A percentile compares a stretch with the other conserved stretches of the same genome.
phyloP scores from a whole-genome alignment of 1,284 basidiomycete species.

The Takashimella koratensis region DNA sequence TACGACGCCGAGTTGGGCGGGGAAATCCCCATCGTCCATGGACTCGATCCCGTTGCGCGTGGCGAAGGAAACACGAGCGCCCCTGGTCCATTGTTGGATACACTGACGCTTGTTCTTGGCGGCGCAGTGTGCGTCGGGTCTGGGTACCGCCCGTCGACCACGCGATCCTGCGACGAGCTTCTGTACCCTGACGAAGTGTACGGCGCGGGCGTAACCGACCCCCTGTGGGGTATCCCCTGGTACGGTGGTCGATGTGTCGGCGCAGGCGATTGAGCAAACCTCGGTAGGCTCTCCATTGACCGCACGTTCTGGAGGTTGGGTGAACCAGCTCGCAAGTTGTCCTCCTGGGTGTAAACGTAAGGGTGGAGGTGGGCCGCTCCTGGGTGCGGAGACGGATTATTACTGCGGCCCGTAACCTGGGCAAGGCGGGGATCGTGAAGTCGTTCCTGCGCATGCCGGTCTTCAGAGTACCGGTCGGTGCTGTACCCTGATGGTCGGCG shows the following conservation, averaged over 20 bases:
- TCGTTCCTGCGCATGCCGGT: conserved; percentile 22
- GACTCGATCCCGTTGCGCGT: conserved; percentile 1
- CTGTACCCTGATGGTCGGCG: conserved; percentile 21
- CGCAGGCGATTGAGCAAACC: conserved; percentile 8
- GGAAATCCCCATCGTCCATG: neutral
- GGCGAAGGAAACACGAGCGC: neutral
- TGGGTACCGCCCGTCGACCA: conserved; percentile 33
- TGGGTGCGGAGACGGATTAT: conserved; percentile 1
- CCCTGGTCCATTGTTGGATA: neutral
- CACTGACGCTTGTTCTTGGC: neutral
- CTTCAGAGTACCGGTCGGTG: conserved; percentile 16
- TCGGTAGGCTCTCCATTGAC: conserved; percentile 33
- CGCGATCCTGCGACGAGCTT: conserved; percentile 16
- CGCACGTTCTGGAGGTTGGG: conserved; percentile 20
- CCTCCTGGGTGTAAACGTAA: conserved; percentile 11
- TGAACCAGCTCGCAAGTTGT: conserved; percentile 7
- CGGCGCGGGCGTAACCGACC: conserved; percentile 21
- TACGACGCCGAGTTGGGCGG: neutral
- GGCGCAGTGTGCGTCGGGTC: conserved; percentile 14
- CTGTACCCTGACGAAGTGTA: neutral
- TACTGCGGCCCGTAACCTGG: conserved; percentile 17
- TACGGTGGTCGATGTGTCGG: conserved; percentile 21
- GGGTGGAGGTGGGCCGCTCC: conserved; percentile 15
- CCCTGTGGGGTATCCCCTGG: conserved; percentile 19
- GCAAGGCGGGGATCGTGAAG: conserved; percentile 25